Evolutionary conservation across 139 green algal species (phyloP), one percentile per base, ranked within the genome.

Genomic region (Chlamydomonas schloesseri): DNA sequence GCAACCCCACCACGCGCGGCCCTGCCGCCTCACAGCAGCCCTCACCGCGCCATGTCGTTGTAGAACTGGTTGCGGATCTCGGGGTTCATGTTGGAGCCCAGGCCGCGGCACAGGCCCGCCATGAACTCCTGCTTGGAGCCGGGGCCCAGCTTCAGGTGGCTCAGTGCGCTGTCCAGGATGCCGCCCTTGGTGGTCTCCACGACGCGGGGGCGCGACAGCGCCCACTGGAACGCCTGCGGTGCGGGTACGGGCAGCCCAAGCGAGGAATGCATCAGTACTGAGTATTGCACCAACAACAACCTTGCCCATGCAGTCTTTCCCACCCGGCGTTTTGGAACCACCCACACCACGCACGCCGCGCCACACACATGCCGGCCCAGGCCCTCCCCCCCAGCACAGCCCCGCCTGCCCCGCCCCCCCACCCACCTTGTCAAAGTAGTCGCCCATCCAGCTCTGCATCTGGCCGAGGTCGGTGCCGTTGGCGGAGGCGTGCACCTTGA

Each of bases 121-220:
- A 84, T 36, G 81, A 94, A 93, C 33, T 93, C 89, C 15, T 62
- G 71, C 71, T 92, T 93, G 60, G 34, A 84, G 46, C 33, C 81
- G 46, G 74, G 79, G 20, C 75, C 81, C 67, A 81, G 60, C 29
- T 36, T 34, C 26, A 96, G 81, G 71, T 96, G 93, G 28, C 82
- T 91, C 31, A 96, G 85, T 4, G 84, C 89, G 15, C 75, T 84
- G 23, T 87, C 75, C 42, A 89, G 79, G 37, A 91, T 79, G 17
- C 91, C 91, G 34, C 90, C 90, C 78, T 92, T 88, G 24, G 93
- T 95, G 5, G 93, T 94, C 21, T 94, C 88, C 60, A 94, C 90
- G 0, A 87, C 91, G 3, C 36, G 26, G 0, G 86, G 83, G 60
- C 89, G 88, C 0, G 60, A 55, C 26, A 93, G 67, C 1, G 81